phyloP scores from a whole-genome alignment of 495 filamentous ascomycete species.

The Penicilliopsis zonata region DNA sequence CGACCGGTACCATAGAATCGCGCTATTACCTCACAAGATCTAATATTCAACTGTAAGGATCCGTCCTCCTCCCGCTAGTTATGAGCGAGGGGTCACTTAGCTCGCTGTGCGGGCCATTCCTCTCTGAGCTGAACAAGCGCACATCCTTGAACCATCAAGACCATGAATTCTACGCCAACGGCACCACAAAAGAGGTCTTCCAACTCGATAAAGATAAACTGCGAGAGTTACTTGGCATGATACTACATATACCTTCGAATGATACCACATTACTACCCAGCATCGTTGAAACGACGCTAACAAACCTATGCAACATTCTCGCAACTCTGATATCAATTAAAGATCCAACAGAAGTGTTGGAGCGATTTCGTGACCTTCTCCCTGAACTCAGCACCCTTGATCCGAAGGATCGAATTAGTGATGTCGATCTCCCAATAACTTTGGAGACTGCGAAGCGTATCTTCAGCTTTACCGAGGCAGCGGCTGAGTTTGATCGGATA shows the following conservation, averaged over 20 bases:
- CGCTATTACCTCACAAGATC: no score
- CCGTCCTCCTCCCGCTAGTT: no score
- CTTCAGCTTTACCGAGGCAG: slow-evolving; percentile 1
- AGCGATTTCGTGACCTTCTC: background rate
- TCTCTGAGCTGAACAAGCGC: background rate
- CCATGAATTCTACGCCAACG: background rate
- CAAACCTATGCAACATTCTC: background rate
- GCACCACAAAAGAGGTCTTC: background rate
- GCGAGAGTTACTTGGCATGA: background rate
- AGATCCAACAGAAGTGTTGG: background rate
- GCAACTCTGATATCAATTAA: background rate
- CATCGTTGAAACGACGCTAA: background rate
- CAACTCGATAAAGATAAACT: background rate
- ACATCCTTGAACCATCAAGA: background rate
- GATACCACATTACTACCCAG: background rate
- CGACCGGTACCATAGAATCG: no score
- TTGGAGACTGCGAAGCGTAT: background rate
- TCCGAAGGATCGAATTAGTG: background rate
- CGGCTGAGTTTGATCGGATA: slow-evolving; percentile 4
- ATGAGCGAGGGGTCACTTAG: background rate
- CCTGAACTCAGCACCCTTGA: background rate
- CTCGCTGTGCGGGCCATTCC: background rate
- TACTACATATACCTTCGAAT: background rate
- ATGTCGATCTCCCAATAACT: slow-evolving; percentile 5
- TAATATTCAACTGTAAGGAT: no score